phyloP scores from a whole-genome alignment of 352 stramenopile species.

The Pythium rishiriense region DNA sequence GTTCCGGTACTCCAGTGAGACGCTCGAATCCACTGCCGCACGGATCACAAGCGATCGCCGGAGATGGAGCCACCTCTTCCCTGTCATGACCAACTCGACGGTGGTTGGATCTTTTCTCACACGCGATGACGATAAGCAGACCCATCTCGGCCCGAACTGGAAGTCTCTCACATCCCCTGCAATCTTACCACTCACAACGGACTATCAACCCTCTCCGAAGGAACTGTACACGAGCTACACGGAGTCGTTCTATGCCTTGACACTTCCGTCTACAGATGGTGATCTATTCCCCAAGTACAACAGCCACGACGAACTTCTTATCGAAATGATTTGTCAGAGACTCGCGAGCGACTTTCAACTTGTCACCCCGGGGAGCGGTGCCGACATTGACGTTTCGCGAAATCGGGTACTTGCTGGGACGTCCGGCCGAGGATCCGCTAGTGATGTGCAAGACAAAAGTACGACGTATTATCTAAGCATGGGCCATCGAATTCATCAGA shows the following conservation, averaged over 20 bases:
- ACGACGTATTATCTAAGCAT: constrained; percentile 72
- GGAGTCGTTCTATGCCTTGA: constrained; percentile 84
- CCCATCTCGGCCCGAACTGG: constrained; percentile 94
- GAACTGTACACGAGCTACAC: constrained; percentile 66
- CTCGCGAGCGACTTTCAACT: constrained; percentile 80
- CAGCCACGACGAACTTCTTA: constrained; percentile 65
- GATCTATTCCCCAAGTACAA: constrained; percentile 58
- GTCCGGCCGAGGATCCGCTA: constrained; percentile 25
- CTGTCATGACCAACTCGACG: constrained; percentile 37
- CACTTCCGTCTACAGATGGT: constrained; percentile 52
- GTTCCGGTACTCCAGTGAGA: constrained; percentile 49
- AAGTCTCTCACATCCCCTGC: constrained; percentile 94
- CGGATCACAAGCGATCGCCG: constrained; percentile 84
- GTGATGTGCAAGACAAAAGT: constrained; percentile 12
- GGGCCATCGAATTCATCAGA: constrained; percentile 78
- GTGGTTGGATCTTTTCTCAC: not conserved
- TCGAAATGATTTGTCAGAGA: constrained; percentile 84
- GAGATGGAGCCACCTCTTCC: constrained; percentile 97
- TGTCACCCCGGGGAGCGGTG: constrained; percentile 35
- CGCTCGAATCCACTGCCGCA: constrained; percentile 32
- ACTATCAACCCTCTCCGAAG: constrained; percentile 81
- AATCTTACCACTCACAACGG: constrained; percentile 90
- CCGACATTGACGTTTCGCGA: constrained; percentile 3
- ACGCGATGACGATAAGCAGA: constrained; percentile 26
- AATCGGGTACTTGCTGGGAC: constrained; percentile 19